Evolutionary conservation across 1,284 basidiomycete species (phyloP).

Genomic region (Trametes versicolor): DNA sequence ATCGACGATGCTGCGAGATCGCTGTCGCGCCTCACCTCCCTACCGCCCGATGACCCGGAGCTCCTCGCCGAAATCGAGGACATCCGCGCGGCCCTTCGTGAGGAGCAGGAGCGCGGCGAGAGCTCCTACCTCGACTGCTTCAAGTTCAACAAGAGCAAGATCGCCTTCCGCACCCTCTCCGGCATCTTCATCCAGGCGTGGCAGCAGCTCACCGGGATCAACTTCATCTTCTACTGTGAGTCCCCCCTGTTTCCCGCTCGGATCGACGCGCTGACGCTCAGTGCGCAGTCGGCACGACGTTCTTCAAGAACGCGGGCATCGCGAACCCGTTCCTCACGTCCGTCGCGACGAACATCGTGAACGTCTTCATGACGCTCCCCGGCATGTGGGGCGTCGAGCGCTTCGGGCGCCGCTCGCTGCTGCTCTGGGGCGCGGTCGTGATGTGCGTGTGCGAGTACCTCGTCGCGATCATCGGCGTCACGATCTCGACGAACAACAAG

Average conservation of each 20-base stretch:
- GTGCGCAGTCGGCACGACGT: slow-evolving; percentile 67
- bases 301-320: slow-evolving; percentile 81
- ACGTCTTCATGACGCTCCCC: slow-evolving; percentile 76
- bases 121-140: slow-evolving; percentile 75
- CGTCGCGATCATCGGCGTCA: slow-evolving; percentile 78
- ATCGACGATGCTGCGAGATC: slow-evolving; percentile 69
- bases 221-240: slow-evolving; percentile 82
- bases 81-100: slow-evolving; percentile 76
- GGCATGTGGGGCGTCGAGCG: slow-evolving; percentile 78
- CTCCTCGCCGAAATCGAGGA: slow-evolving; percentile 73
- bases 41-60: slow-evolving; percentile 58
- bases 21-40: slow-evolving; percentile 70
- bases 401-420: slow-evolving; percentile 79
- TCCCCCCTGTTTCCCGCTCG: slow-evolving; percentile 7
- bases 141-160: slow-evolving; percentile 62
- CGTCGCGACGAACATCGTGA: slow-evolving; percentile 77
- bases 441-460: slow-evolving; percentile 83
- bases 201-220: slow-evolving; percentile 89
- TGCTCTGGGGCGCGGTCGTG: slow-evolving; percentile 76
- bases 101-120: slow-evolving; percentile 66
- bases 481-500: slow-evolving; percentile 54
- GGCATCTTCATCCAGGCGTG: slow-evolving; percentile 82
- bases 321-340: slow-evolving; percentile 74
- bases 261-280: slow-evolving; percentile 36
- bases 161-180: slow-evolving; percentile 77